These are phyloP conservation scores for Laetiporus sulphureus DNA, from an alignment of 1,284 basidiomycete genomes.

Conservation along the genomic window DNA sequence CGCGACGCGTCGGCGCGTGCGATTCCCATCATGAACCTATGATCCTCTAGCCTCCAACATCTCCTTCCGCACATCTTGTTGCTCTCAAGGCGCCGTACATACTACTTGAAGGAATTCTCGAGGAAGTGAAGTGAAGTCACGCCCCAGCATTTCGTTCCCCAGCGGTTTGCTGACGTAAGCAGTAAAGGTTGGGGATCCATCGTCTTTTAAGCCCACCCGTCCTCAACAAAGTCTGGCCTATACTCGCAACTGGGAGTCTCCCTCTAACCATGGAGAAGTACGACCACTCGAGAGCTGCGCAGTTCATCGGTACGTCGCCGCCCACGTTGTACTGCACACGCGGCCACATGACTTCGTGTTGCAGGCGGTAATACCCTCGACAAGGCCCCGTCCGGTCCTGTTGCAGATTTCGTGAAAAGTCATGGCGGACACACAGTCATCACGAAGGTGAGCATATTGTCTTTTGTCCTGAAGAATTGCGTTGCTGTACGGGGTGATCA, in stretches of 20 bases:
- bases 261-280: conserved; percentile 50
- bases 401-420: conserved; percentile 88
- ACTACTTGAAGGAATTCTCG: no score
- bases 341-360: conserved; percentile 10
- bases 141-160: background rate
- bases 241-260: conserved; percentile 3
- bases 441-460: conserved; percentile 68
- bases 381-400: conserved; percentile 70
- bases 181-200: background rate
- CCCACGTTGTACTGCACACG: background rate
- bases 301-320: conserved; percentile 70
- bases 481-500: no score
- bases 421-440: conserved; percentile 98
- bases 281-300: conserved; percentile 75
- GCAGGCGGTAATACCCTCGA: conserved; percentile 91
- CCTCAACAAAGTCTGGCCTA: conserved; percentile 6
- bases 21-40: no score
- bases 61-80: no score
- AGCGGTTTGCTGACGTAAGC: background rate
- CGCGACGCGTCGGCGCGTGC: background rate
- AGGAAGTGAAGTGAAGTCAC: no score
- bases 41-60: no score
- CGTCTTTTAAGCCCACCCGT: background rate
- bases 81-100: no score
- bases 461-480: background rate